Base-by-base conservation (phyloP, 768 basidiomycete genomes). In the Boletus reticuloceps region DNA sequence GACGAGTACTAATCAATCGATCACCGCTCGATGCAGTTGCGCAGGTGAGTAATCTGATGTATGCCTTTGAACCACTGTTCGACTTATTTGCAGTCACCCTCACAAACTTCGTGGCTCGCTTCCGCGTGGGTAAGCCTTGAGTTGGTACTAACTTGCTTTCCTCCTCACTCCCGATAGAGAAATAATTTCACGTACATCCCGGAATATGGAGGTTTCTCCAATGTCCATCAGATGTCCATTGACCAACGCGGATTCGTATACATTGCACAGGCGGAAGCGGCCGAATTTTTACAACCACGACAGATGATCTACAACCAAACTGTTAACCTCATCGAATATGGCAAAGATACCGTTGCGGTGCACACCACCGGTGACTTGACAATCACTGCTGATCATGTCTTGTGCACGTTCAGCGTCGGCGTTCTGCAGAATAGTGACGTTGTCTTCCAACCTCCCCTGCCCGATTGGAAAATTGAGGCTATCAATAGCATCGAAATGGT, bases 221-320 rank as follows among this genome's bases (percentile, higher is more conserved):
- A 76, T 25, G 74, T 74, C 29, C 83, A 85, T 54, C 67, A 73
- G 34, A 71, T 88, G 59, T 76, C 75, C 12, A 75, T 82, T 50
- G 86, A 88, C 60, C 82, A 78, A 55, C 78, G 83, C 16, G 85
- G 86, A 2, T 88, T 82, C 75, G 81, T 77, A 53, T 69, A 76
- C 22, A 64, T 86, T 40, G 76, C 83, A 13, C 79, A 81, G 54
- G 73, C 72, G 3, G 85, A 88, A 61, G 86, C 84, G 0, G 66
- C 72, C 0, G 74, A 74, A 40, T 88, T 86, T 63, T 60, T 88
- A 16, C 66, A 72, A 14, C 59, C 75, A 5, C 54, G 62, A 14
- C 83, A 87, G 51, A 44, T 79, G 12, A 66, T 75, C 25, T 68
- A 82, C 37, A 82, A 82, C 62, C 62, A 83, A 8, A 79, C 76